Evolutionary conservation across 2,329 filamentous ascomycete species (phyloP).

Genomic region (Botrytis cinerea): DNA sequence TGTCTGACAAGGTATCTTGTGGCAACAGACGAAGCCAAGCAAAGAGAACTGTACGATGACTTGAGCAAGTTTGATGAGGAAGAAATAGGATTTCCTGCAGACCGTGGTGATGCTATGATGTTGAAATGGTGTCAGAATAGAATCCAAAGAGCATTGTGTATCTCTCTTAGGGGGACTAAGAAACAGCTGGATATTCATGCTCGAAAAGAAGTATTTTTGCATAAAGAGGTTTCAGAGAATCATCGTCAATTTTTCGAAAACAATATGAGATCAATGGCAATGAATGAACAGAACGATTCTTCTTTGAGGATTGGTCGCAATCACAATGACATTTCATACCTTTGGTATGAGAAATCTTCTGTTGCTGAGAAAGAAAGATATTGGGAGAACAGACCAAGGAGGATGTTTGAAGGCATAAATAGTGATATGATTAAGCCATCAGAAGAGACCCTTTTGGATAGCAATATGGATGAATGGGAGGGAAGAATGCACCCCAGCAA

Average conservation of each 20-base stretch:
- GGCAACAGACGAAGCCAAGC: neutral
- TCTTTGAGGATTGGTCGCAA: neutral
- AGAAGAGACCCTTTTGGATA: neutral
- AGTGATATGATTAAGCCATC: neutral
- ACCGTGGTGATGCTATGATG: neutral
- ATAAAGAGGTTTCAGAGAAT: neutral
- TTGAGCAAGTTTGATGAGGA: neutral
- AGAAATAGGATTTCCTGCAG: neutral
- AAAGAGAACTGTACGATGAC: neutral
- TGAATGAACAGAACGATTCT: neutral
- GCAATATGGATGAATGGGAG: neutral
- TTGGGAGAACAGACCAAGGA: neutral
- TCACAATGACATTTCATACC: neutral
- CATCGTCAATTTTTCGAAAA: neutral
- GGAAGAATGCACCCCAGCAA: neutral
- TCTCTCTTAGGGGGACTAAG: neutral
- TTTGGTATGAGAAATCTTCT: neutral
- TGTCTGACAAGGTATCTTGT: neutral
- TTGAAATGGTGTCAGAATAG: neutral
- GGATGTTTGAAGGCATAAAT: neutral
- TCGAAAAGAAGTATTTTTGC: neutral
- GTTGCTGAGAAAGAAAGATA: neutral
- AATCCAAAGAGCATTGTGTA: neutral
- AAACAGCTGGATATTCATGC: neutral
- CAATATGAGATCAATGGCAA: neutral